Conservation (phyloP, 495 filamentous ascomycete species). For the Neurospora tetraspora region DNA sequence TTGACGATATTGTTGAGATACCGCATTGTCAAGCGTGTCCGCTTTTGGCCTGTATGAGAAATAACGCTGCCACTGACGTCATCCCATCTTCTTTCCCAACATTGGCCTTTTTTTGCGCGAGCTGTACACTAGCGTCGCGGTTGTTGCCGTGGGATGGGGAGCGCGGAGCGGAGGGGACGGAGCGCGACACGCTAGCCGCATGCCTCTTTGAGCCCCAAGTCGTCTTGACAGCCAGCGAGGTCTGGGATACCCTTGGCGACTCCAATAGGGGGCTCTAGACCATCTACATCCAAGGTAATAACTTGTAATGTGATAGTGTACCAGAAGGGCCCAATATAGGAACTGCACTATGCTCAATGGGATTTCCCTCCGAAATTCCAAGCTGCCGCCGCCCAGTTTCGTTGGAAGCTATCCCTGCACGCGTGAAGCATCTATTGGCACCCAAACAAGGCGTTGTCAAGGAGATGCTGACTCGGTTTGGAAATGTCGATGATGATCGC, state of each 20-base stretch:
- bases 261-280: neutral
- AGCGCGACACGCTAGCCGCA: neutral
- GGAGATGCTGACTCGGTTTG: neutral
- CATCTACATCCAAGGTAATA: neutral
- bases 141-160: neutral
- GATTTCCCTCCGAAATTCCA: neutral
- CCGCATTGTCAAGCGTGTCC: neutral
- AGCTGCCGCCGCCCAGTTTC: neutral
- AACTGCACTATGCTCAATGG: neutral
- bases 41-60: neutral
- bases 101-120: neutral
- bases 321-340: neutral
- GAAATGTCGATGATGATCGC: neutral
- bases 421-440: neutral
- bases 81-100: neutral
- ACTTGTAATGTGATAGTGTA: neutral
- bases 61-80: conserved; percentile 10
- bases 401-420: neutral
- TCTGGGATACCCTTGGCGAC: neutral
- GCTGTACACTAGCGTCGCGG: neutral
- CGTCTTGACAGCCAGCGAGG: neutral
- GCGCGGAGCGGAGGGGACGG: neutral
- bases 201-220: neutral
- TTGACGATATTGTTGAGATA: neutral
- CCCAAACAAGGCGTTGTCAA: neutral